Evolutionary conservation across 2,329 filamentous ascomycete species (phyloP), one percentile per base, ranked within the genome.

Genomic region (Ascochyta pisi): DNA sequence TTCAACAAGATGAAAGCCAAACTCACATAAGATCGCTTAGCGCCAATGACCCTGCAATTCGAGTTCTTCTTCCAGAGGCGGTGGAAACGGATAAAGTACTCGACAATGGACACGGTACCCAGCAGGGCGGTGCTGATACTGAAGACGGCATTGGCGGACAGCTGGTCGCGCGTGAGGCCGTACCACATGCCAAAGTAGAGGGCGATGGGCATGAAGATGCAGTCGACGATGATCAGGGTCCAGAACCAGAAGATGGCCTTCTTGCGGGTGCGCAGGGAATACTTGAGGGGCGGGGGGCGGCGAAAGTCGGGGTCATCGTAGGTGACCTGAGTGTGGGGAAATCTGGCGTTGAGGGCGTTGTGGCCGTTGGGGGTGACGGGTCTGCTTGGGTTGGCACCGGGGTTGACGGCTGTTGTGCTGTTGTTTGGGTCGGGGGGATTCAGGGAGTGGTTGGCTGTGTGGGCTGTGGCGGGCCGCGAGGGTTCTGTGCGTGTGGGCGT

Each of bases 141-240:
- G 72, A 83, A 83, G 63, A 83, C 76, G 33, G 79, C 77, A 46
- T 82, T 83, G 40, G 79, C 78, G 0, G 77, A 79, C 29, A 87
- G 67, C 52, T 74, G 64, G 24, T 73, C 71, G 26, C 71, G 58
- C 58, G 77, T 74, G 9, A 83, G 82, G 59, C 78, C 79, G 60
- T 86, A 86, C 82, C 83, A 86, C 34, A 88, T 76, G 44, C 81
- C 78, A 76, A 84, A 88, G 73, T 87, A 88, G 2, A 88, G 76
- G 3, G 78, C 80, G 55, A 87, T 78, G 16, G 85, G 85, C 73
- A 86, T 83, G 53, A 77, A 81, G 56, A 86, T 76, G 46, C 81
- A 84, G 73, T 88, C 85, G 54, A 87, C 65, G 22, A 87, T 67
- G 52, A 87, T 84, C 37, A 88, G 68, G 0, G 76, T 75, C 85